These are phyloP conservation scores for Calonectria pteridis DNA, from an alignment of 2,329 filamentous ascomycete species.

Conservation along the genomic window DNA sequence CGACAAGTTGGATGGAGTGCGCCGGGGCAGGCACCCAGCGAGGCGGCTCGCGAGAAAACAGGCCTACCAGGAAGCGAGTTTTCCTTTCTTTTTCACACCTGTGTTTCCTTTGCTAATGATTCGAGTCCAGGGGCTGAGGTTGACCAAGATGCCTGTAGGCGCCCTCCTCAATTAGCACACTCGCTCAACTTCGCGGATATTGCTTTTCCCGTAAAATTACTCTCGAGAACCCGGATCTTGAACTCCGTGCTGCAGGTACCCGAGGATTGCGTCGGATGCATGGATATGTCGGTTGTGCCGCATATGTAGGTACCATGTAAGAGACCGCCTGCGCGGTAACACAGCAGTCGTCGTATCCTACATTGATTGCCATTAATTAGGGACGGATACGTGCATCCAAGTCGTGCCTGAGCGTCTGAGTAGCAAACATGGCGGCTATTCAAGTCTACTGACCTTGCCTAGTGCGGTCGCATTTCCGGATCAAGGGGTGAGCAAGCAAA, in stretches of 20 bases:
- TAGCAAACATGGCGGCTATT: conserved; percentile 3
- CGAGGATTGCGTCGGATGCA: neutral
- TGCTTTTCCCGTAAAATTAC: conserved; percentile 24
- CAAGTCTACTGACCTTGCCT: neutral
- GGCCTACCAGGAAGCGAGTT: neutral
- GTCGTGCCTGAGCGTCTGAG: neutral
- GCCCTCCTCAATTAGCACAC: conserved; percentile 17
- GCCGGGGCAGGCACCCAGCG: neutral
- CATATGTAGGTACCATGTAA: conserved; percentile 14
- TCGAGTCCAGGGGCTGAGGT: conserved; percentile 19
- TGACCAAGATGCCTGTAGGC: conserved; percentile 10
- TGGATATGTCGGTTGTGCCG: neutral
- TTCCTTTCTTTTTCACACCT: conserved; percentile 13
- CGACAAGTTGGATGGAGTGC: neutral
- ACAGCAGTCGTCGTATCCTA: neutral
- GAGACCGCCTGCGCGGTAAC: neutral
- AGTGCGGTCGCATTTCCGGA: neutral
- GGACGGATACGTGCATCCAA: neutral
- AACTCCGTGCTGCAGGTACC: neutral
- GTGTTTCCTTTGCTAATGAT: conserved; percentile 6
- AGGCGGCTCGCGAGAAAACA: neutral
- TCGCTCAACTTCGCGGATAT: neutral
- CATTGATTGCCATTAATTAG: neutral
- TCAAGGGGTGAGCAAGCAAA: neutral
- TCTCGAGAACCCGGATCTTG: neutral